Base-by-base conservation (phyloP, 345 rosid species). In the Salix exigua region DNA sequence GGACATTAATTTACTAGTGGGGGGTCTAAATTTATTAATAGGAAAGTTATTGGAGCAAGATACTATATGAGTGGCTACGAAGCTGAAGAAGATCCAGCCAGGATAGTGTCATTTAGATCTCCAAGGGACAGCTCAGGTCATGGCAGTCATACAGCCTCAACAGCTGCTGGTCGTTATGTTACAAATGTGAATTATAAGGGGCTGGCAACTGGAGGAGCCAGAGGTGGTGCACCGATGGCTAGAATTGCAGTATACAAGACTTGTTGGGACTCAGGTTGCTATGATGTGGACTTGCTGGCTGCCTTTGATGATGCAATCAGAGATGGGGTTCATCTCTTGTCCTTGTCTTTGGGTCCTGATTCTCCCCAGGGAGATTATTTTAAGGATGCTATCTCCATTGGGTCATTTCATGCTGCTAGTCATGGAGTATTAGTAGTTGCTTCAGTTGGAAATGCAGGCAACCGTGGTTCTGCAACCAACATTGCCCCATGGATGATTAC, bases 401-500 rank as follows among this genome's bases (percentile, higher is more conserved):
- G 89, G 19, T 86, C 91, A 4, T 86, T 85, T 65, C 91, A 88
- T 79, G 89, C 91, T 67, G 84, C 82, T 74, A 78, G 62, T 50
- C 84, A 51, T 66, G 91, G 89, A 50, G 82, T 88, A 50, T 78
- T 86, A 66, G 91, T 88, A 3, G 86, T 88, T 76, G 79, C 88
- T 80, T 86, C 91, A 4, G 87, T 69, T 77, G 91, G 91, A 74
- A 88, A 88, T 74, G 85, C 80, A 55, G 89, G 88, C n/a, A 79
- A 26, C 33, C 38, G 66, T 50, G 87, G 87, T 71, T 86, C 89
- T n/a, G 87, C 83, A 7, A 85, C 89, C 37, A 88, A 88, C 78
- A 77, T 88, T 9, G 91, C 89, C 68, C 91, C 91, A 12, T 88
- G 91, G 91, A 86, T 88, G 82, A 50, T 88, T 66, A 88, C 87